Conservation (phyloP, 1,139 yeast species). For the Protomyces lactucae-debilis region DNA sequence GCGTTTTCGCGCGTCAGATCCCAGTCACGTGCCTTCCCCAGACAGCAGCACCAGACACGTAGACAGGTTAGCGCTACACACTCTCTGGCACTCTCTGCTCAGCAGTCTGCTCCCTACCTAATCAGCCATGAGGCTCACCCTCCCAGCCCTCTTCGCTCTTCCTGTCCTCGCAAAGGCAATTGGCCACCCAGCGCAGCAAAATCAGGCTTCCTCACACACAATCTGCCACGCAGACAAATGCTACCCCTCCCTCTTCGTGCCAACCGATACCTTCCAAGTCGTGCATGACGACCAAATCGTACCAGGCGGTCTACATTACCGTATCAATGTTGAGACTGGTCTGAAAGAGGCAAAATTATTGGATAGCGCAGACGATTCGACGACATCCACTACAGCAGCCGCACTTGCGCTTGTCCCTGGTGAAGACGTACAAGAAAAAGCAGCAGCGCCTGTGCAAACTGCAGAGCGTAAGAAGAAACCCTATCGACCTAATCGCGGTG, state of each 20-base stretch:
- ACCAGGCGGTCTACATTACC: constrained; percentile 54
- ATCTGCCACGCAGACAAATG: constrained; percentile 40
- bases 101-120: neutral
- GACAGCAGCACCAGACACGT: neutral
- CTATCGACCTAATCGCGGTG: constrained; percentile 8
- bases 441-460: neutral
- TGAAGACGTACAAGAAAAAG: constrained; percentile 20
- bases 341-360: constrained; percentile 60
- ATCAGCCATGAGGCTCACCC: neutral
- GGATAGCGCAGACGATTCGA: constrained; percentile 8
- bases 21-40: neutral
- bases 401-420: constrained; percentile 24
- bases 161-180: neutral
- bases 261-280: constrained; percentile 62
- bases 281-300: constrained; percentile 39
- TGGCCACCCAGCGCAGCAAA: neutral
- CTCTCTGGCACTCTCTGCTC: no score
- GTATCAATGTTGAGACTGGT: constrained; percentile 65
- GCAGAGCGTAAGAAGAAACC: constrained; percentile 2
- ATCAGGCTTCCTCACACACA: neutral
- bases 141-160: neutral
- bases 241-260: constrained; percentile 58
- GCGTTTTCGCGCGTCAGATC: no score
- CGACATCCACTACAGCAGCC: neutral
- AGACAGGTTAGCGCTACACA: neutral